phyloP scores from a whole-genome alignment of 129 eudicot species.

The Mikania micrantha region DNA sequence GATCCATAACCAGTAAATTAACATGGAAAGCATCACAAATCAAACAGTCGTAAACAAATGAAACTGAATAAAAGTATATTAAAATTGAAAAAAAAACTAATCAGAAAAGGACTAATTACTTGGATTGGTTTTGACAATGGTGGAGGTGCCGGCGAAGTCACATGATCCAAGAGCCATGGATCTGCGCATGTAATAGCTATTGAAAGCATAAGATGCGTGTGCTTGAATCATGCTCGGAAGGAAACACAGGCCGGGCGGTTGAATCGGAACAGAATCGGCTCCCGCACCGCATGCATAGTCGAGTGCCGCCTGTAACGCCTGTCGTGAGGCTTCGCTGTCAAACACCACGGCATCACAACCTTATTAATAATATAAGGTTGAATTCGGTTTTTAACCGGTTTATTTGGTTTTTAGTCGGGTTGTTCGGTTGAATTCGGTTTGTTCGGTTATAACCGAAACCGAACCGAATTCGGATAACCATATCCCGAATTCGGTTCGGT shows the following conservation, averaged over 20 bases:
- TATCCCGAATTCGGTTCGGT: no score
- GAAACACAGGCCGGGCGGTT: slow-evolving; percentile 45
- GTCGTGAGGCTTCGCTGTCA: slow-evolving; percentile 42
- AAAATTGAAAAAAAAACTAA: no score
- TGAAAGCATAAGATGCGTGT: slow-evolving; percentile 73
- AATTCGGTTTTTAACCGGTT: no score
- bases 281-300: slow-evolving; percentile 78
- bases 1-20: slow-evolving; percentile 64
- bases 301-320: slow-evolving; percentile 44
- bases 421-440: no score
- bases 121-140: slow-evolving; percentile 59
- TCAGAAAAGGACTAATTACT: no score
- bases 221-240: slow-evolving; percentile 51
- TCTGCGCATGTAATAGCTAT: slow-evolving; percentile 55
- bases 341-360: slow-evolving; percentile 48
- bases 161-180: slow-evolving; percentile 54
- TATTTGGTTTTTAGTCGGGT: no score
- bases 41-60: not conserved
- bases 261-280: slow-evolving; percentile 59
- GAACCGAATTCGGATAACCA: no score
- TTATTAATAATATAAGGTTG: no score
- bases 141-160: slow-evolving; percentile 57
- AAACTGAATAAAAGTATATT: no score
- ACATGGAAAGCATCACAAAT: not conserved
- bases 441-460: no score